A percentile compares a stretch with the other conserved stretches of the same genome.
Evolutionary conservation across 495 filamentous ascomycete genomes (phyloP).

Genomic region (Friedmanniomyces endolithicus): DNA sequence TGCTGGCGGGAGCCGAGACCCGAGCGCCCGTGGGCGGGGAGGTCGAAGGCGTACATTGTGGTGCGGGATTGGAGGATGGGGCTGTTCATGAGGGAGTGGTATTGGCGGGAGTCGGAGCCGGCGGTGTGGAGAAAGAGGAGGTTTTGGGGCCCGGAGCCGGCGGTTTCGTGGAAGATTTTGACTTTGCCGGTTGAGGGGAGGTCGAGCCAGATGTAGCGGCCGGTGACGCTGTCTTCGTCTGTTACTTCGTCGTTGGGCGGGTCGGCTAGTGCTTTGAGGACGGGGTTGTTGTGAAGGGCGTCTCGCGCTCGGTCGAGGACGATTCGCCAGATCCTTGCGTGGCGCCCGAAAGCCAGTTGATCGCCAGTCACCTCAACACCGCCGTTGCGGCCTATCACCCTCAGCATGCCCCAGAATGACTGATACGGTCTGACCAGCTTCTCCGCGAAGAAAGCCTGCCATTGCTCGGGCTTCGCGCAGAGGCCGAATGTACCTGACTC

Average conservation of each 20-base stretch:
- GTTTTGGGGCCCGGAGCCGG: conserved; percentile 26
- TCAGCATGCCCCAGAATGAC: conserved; percentile 32
- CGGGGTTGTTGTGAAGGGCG: conserved; percentile 23
- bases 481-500: conserved; percentile 20
- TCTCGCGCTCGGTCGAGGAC: conserved; percentile 29
- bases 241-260: conserved; percentile 15
- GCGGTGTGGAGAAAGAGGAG: conserved; percentile 33
- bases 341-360: conserved; percentile 24
- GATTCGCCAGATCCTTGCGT: conserved; percentile 29
- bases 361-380: conserved; percentile 28
- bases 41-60: conserved; percentile 32
- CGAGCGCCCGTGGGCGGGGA: conserved; percentile 32
- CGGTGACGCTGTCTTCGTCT: conserved; percentile 25
- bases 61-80: conserved; percentile 23
- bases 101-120: conserved; percentile 29
- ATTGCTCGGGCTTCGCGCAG: conserved; percentile 29
- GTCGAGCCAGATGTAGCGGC: conserved; percentile 29
- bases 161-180: conserved; percentile 30
- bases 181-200: conserved; percentile 26
- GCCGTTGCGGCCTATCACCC: conserved; percentile 30
- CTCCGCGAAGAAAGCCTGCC: conserved; percentile 30
- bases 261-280: conserved; percentile 3
- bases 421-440: conserved; percentile 28
- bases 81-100: conserved; percentile 33
- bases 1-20: conserved; percentile 19